phyloP scores from a whole-genome alignment of 75 land plant genomes.

The Chamaecyparis obtusa region DNA sequence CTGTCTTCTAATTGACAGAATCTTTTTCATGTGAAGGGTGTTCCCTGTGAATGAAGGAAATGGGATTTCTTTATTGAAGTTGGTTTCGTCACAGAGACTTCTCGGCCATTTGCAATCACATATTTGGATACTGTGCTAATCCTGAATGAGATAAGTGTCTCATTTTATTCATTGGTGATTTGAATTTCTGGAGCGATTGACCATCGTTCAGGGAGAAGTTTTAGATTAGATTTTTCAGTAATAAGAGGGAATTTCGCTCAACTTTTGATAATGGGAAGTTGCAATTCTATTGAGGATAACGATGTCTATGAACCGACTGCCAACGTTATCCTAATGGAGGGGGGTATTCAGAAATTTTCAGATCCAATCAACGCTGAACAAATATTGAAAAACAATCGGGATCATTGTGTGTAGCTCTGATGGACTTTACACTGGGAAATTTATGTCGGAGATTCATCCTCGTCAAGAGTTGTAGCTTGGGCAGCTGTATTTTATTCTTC shows the following conservation, averaged over 20 bases:
- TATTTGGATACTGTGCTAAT: background rate
- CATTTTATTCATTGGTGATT: too few relatives aligned
- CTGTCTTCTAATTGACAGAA: background rate
- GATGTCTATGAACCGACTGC: background rate
- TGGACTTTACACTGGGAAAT: constrained; percentile 22
- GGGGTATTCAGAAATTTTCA: background rate
- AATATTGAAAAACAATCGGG: background rate
- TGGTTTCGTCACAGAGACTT: too few relatives aligned
- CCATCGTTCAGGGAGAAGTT: too few relatives aligned
- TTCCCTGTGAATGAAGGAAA: background rate
- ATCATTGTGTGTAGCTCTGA: constrained; percentile 42
- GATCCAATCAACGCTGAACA: constrained; percentile 2
- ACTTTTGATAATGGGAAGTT: background rate
- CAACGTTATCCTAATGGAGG: background rate
- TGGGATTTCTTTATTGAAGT: background rate
- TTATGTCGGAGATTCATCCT: constrained; percentile 24
- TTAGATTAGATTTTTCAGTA: too few relatives aligned
- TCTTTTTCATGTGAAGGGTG: background rate
- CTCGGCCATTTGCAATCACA: background rate
- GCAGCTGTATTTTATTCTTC: constrained; percentile 54
- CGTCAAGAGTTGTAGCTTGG: constrained; percentile 21
- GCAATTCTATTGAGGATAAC: background rate
- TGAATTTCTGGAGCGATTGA: too few relatives aligned
- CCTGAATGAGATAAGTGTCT: background rate
- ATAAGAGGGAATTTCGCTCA: too few relatives aligned